Percentiles rank a stretch among this genome's conserved stretches.
Conservation (phyloP, 148 eudicot genomes). For the Simmondsia chinensis region DNA sequence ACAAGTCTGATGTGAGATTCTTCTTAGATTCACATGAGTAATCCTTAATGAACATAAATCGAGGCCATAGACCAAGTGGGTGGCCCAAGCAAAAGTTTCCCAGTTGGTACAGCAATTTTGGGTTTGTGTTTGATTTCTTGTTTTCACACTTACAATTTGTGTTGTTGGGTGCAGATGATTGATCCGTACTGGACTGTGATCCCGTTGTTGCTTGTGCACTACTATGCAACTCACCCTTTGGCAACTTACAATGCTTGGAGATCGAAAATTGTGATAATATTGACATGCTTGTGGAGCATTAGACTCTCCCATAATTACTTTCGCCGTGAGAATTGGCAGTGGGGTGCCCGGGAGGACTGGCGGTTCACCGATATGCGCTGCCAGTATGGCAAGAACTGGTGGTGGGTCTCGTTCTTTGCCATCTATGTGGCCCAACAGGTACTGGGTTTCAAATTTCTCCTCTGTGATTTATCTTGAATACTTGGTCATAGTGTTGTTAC, state of each 20-base stretch:
- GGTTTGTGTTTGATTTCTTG: no score
- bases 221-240: constrained; percentile 64
- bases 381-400: constrained; percentile 67
- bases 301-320: constrained; percentile 85
- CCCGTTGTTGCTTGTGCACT: constrained; percentile 57
- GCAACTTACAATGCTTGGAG: constrained; percentile 40
- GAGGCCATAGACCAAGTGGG: no score
- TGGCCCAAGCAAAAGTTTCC: no score
- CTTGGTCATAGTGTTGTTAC: no score
- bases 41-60: no score
- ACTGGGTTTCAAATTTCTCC: no score
- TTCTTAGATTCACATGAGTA: no score
- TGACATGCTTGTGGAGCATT: constrained; percentile 78
- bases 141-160: no score
- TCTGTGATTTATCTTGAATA: no score
- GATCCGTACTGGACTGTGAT: constrained; percentile 90
- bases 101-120: no score
- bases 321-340: constrained; percentile 87
- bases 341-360: constrained; percentile 97
- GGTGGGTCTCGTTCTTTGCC: constrained; percentile 92
- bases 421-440: constrained; percentile 84
- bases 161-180: constrained; percentile 53
- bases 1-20: neutral
- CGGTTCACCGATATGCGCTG: constrained; percentile 61
- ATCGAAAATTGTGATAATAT: constrained; percentile 42